Base-by-base conservation (phyloP, 257 asterid genomes). In the Fraxinus americana region DNA sequence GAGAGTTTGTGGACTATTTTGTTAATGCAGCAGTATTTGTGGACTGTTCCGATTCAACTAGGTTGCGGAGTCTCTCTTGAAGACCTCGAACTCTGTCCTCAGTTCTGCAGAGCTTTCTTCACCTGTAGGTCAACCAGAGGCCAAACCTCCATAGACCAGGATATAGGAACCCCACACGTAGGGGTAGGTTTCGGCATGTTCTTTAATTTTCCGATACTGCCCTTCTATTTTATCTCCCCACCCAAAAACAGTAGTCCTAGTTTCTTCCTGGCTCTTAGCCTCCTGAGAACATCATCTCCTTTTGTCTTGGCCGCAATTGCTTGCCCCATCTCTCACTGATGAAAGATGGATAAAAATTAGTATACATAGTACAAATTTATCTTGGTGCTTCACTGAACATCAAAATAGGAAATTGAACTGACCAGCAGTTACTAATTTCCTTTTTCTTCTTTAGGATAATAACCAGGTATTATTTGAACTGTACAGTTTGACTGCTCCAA, bases 131-230 rank as follows among this genome's bases (percentile, higher is more conserved):
- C 57, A 91, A 66, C 98, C 97, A 92, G 19, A 90, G 79, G 19
- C 97, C 93, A 43, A 94, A 84, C 69, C 90, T 36, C 98, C 97
- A 29, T 91, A 94, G 0, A 91, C 97, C 39, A 91, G 84, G 39
- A 83, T 83, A 54, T 94, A 94, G 2, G 98, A 94, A 68, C 87
- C 97, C 98, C 98, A 94, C 16, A 94, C 99, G 27, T 90, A 94
- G 3, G 98, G 98, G 68, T 90, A 94, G 1, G 96, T 80, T 79
- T 91, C 88, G 38, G 97, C 97, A 80, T 92, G 85, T 76, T 86
- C 92, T 80, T 85, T 94, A 29, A 85, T 85, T 65, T 76, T 88
- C 30, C 66, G 48, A 59, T 87, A 91, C 48, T 76, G 86, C 65
- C 81, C 87, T 74, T 80, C 82, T 73, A 92, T 76, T 82, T 36